Conservation (phyloP, 768 basidiomycete genomes). For the Termitomyces sp. region DNA sequence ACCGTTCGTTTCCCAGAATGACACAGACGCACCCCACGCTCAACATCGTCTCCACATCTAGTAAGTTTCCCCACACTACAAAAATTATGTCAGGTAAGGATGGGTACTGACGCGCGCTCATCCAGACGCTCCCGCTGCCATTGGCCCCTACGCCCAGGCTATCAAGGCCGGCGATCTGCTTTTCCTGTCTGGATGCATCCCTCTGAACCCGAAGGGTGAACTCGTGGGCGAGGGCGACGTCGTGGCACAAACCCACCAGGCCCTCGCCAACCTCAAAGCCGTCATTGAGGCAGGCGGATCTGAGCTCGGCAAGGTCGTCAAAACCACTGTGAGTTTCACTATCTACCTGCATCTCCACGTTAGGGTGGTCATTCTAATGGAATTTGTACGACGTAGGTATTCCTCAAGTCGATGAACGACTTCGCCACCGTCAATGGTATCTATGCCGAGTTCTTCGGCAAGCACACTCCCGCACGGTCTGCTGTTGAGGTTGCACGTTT, state of each 20-base stretch:
- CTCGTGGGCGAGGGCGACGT: constrained; percentile 69
- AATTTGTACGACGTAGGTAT: constrained; percentile 53
- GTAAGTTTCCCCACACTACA: constrained; percentile 26
- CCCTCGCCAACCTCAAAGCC: constrained; percentile 80
- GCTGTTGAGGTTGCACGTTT: constrained; percentile 87
- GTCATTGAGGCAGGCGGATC: constrained; percentile 84
- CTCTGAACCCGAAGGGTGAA: constrained; percentile 74
- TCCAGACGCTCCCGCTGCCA: constrained; percentile 72
- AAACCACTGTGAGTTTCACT: constrained; percentile 73
- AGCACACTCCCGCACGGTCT: constrained; percentile 91
- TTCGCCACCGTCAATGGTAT: constrained; percentile 80
- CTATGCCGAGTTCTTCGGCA: constrained; percentile 83
- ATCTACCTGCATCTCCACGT: background rate
- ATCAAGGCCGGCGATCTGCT: constrained; percentile 81
- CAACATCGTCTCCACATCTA: constrained; percentile 37
- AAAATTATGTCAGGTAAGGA: background rate
- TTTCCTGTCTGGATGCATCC: constrained; percentile 89
- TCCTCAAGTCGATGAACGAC: constrained; percentile 91
- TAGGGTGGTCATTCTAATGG: background rate
- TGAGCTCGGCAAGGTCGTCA: constrained; percentile 77
- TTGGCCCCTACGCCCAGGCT: constrained; percentile 89
- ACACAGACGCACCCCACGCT: constrained; percentile 39
- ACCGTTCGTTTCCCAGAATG: constrained; percentile 26
- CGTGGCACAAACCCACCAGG: constrained; percentile 79
- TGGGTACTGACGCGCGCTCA: background rate